Evolutionary conservation across 2,329 filamentous ascomycete species (phyloP).

Genomic region (Colletotrichum spinosum): DNA sequence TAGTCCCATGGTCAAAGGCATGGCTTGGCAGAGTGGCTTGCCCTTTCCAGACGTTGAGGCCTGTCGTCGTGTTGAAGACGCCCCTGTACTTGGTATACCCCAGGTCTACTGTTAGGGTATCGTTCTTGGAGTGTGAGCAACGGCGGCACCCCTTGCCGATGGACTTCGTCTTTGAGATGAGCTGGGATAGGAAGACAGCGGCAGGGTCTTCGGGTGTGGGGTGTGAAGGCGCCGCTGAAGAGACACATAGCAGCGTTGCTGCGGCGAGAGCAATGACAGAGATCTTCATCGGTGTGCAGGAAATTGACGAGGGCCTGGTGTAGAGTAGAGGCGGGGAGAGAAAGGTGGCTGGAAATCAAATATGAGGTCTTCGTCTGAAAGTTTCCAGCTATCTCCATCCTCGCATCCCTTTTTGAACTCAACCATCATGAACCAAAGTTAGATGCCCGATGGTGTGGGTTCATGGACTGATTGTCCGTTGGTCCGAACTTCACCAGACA

Average conservation of each 20-base stretch:
- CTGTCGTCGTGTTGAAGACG: slow-evolving; percentile 47
- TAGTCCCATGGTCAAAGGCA: neutral
- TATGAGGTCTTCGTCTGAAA: too few relatives aligned
- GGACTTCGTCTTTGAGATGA: neutral
- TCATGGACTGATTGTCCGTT: too few relatives aligned
- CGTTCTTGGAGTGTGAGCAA: too few relatives aligned
- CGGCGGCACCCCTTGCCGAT: neutral
- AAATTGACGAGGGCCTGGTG: too few relatives aligned
- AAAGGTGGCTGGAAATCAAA: too few relatives aligned
- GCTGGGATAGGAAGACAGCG: neutral
- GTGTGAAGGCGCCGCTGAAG: neutral
- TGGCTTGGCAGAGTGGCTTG: slow-evolving; percentile 38
- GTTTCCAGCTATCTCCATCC: too few relatives aligned
- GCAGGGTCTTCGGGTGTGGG: neutral
- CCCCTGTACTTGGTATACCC: slow-evolving; percentile 60
- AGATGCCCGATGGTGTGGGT: too few relatives aligned
- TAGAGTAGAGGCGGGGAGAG: too few relatives aligned
- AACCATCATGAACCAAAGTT: too few relatives aligned
- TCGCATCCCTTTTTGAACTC: too few relatives aligned
- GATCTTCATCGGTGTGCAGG: too few relatives aligned
- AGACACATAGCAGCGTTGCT: neutral
- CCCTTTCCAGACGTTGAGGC: slow-evolving; percentile 60
- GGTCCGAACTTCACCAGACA: too few relatives aligned
- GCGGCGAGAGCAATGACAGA: neutral
- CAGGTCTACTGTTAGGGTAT: slow-evolving; percentile 50